Base-by-base conservation (phyloP, 306 rosid species). In the Fragaria vesca region DNA sequence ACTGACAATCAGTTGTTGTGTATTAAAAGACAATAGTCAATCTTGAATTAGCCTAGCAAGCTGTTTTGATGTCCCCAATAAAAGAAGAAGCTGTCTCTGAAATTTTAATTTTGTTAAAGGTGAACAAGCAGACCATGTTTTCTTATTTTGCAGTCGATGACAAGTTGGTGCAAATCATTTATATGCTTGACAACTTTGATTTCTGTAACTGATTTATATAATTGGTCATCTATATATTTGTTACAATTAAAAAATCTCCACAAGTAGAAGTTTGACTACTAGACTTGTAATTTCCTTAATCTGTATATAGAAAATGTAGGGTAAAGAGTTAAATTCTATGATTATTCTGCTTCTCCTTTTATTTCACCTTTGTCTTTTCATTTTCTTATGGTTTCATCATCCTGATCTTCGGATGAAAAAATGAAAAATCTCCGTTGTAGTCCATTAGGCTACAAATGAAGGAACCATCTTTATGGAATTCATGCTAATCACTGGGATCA, bases 401-500 rank as follows among this genome's bases (percentile, higher is more conserved):
- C 13, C 52, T 15, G 24, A 21, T 73, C 10, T 0, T 5, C 8
- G 17, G 18, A 62, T 30, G 13, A 62, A 30, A 30, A 61, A 60
- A 60, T 12, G 17, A 13, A 62, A 62, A 28, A 62, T 12, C 42
- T 62, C 0, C 43, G 32, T 43, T 72, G 13, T 51, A 24, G 57
- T 24, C 12, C 5, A 15, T 74, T 42, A 58, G 55, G 69, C 69
- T 21, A 70, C 73, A 62, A 63, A 12, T 42, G 76, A 78, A 78
- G 66, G 58, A 34, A 51, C 62, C 79, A 63, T 45, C 43, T 76
- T 28, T 68, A 21, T 48, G 74, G 57, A 50, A 69, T 50, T 50
- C 77, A 74, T 82, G 73, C 72, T 66, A 60, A 71, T 67, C 67
- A 72, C 57, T 69, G 58, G 68, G 78, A 74, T 30, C 69, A 74